Evolutionary conservation across 768 basidiomycete species (phyloP).

Genomic region (Tylopilus sp.): DNA sequence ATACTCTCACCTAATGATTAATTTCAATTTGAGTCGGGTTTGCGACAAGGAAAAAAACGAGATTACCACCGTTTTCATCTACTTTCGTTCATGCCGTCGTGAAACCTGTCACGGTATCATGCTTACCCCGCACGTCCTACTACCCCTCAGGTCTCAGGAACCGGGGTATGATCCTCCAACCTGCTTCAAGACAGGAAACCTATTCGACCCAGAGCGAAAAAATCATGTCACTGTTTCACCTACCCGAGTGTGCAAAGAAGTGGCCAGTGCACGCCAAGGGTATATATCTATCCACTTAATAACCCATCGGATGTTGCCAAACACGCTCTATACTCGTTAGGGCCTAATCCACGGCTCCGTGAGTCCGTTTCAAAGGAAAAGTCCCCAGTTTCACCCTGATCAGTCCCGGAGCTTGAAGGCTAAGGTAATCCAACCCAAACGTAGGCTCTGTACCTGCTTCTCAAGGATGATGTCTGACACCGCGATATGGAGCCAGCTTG

Average conservation of each 20-base stretch:
- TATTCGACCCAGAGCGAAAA: too few relatives aligned
- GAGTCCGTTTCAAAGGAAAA: constrained; percentile 27
- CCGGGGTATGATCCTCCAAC: constrained; percentile 19
- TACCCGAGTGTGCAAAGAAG: too few relatives aligned
- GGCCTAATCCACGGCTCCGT: constrained; percentile 27
- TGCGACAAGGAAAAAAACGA: not conserved
- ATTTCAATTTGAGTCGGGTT: not conserved
- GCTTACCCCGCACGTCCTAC: not conserved
- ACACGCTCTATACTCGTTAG: not conserved
- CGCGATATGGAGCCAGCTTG: not conserved
- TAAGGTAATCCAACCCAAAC: constrained; percentile 26
- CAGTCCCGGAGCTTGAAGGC: constrained; percentile 37
- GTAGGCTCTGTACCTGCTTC: constrained; percentile 22
- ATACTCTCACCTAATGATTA: not conserved
- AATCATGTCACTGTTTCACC: too few relatives aligned
- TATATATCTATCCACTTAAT: too few relatives aligned
- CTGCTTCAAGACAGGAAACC: too few relatives aligned
- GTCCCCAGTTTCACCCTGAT: constrained; percentile 32
- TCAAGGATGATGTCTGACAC: not conserved
- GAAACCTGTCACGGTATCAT: constrained; percentile 31
- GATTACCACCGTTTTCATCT: not conserved
- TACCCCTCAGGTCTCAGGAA: not conserved
- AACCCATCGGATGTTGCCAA: too few relatives aligned
- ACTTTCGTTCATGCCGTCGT: constrained; percentile 1
- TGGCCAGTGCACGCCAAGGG: too few relatives aligned